Evolutionary conservation across 495 filamentous ascomycete species (phyloP).

Genomic region (Xylona heveae): DNA sequence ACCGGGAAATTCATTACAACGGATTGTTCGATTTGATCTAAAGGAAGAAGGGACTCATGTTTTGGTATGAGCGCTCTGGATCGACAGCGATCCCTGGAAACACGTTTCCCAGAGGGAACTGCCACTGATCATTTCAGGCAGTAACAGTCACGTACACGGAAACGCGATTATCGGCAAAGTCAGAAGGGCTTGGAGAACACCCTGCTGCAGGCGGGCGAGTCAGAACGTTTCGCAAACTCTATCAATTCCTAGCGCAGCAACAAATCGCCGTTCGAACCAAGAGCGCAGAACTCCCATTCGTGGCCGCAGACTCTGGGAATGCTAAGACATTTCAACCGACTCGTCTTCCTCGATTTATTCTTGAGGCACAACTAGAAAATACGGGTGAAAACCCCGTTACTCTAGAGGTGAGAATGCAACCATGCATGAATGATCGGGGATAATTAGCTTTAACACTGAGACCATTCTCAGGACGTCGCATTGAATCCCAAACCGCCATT

Average conservation of each 20-base stretch:
- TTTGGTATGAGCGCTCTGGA: too few species aligned
- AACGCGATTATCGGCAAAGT: constrained; percentile 19
- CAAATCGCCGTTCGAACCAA: constrained; percentile 84
- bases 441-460: too few species aligned
- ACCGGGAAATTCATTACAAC: constrained; percentile 54
- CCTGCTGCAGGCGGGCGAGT: constrained; percentile 45
- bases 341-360: constrained; percentile 26
- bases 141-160: constrained; percentile 85
- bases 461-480: constrained; percentile 29
- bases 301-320: constrained; percentile 21
- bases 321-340: too few species aligned
- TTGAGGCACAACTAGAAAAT: constrained; percentile 94
- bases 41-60: constrained; percentile 90
- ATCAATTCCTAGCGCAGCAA: constrained; percentile 85
- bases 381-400: constrained; percentile 47
- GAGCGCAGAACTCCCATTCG: constrained; percentile 33
- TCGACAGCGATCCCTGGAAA: too few species aligned
- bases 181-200: constrained; percentile 22
- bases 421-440: too few species aligned
- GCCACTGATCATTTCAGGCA: too few species aligned
- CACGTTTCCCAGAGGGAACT: too few species aligned
- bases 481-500: constrained; percentile 33
- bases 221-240: constrained; percentile 82
- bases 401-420: constrained; percentile 23
- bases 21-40: constrained; percentile 66